These are phyloP conservation scores for Babesia caballi DNA, from an alignment of 169 alveolate genomes.

Conservation along the genomic window DNA sequence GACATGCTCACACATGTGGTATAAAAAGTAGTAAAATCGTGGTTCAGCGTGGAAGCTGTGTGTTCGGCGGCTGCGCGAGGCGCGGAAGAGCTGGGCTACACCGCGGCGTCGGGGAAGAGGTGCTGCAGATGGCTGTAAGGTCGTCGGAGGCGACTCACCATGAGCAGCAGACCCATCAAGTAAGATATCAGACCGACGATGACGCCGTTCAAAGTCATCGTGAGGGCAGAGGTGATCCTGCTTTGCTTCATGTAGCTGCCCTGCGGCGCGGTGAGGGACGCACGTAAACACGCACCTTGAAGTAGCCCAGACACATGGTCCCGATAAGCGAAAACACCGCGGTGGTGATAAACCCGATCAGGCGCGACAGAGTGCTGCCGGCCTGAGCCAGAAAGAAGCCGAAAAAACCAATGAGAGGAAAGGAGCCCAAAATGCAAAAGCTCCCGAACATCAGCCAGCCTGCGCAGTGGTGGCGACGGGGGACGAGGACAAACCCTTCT, in stretches of 20 bases:
- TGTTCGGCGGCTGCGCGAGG: too few species aligned
- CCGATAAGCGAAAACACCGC: slow-evolving; percentile 43
- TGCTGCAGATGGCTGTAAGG: neutral
- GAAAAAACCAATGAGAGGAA: slow-evolving; percentile 84
- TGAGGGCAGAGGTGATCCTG: slow-evolving; percentile 35
- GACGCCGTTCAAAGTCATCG: slow-evolving; percentile 48
- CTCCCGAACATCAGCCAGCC: slow-evolving; percentile 84
- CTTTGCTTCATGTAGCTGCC: slow-evolving; percentile 57
- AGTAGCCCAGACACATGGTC: slow-evolving; percentile 55
- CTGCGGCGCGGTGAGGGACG: neutral
- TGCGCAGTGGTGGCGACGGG: slow-evolving; percentile 4
- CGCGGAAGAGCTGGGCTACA: too few species aligned
- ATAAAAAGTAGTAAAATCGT: too few species aligned
- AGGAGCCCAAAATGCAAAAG: slow-evolving; percentile 81
- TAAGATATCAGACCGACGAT: slow-evolving; percentile 45
- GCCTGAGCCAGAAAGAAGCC: slow-evolving; percentile 50
- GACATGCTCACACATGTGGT: too few species aligned
- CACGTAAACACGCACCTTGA: slow-evolving; percentile 32
- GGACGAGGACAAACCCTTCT: slow-evolving; percentile 56
- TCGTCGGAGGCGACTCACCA: neutral
- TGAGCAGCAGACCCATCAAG: slow-evolving; percentile 14
- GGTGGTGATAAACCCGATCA: slow-evolving; percentile 29
- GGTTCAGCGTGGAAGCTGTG: too few species aligned
- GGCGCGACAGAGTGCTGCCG: neutral
- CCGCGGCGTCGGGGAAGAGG: slow-evolving; percentile 9